Base-by-base conservation (phyloP, 2,329 filamentous ascomycete species). In the Ilyonectria sp. region DNA sequence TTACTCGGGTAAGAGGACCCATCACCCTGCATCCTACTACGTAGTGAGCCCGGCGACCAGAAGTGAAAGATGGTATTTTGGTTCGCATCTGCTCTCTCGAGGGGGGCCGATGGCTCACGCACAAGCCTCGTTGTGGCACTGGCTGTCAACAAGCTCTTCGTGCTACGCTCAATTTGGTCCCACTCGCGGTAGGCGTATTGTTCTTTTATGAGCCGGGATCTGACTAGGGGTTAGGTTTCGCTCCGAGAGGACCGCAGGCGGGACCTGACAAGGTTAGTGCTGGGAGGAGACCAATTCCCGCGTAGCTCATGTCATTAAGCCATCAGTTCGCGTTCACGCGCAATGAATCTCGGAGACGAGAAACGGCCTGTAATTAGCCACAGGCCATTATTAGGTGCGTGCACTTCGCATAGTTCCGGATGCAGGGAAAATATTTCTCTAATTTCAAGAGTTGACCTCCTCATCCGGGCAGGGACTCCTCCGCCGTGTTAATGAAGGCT, bases 241-340 rank as follows among this genome's bases (percentile, higher is more conserved):
- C 64, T 66, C 67, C 60, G 67, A 72, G 62, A 74, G 71, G 72
- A 58, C 56, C 63, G 59, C 35, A 60, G 58, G 69, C 63, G 65
- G 58, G 53, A 47, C 63, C 47, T 54, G 61, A 47, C 72, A 75
- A 65, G 72, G 69, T 66, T 46, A 37, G 60, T 67, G 71, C 72
- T 68, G 65, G 68, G 64, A 68, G 31, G 47, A 60, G 47, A 33
- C 55, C 49, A 56, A 60, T 62, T 40, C 53, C 53, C 62, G 33
- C 37, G n/a, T 19, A 52, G 47, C 10, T 29, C 43, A 54, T 44
- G 57, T 54, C 50, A 47, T 46, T 35, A 10, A 43, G 44, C 63
- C 54, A 68, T 52, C 52, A 33, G 43, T 47, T 60, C 29, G 46
- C 29, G 21, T 35, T 37, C n/a, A 53, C 19, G 50, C 31, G 10